Base-by-base conservation (phyloP, 352 stramenopile species). In the Pythium aphanidermatum region DNA sequence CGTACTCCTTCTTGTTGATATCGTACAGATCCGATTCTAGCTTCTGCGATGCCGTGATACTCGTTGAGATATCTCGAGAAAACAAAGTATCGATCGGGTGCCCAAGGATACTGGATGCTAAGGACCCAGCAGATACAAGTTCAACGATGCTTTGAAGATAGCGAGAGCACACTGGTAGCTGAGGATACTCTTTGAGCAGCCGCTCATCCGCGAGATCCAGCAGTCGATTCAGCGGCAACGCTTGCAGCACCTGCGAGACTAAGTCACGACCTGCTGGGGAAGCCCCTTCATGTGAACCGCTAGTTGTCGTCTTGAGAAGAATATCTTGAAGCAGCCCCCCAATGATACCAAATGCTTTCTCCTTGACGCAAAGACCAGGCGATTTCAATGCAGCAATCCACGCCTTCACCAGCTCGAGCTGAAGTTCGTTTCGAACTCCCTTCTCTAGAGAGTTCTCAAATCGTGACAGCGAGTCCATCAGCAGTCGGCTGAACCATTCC, bases 61-160 rank as follows among this genome's bases (percentile, higher is more conserved):
- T 64, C 5, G 45, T 46, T 6, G 58, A 60, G 9, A 65, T 51
- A 14, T 80, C 65, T 34, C 50, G 70, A 42, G 57, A 49, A 38
- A 87, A 87, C 10, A 88, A 50, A 7, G 60, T 41, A 19, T 84
- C 70, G 0, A 65, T 73, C 11, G 65, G 53, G 17, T 71, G 38
- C 1, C 74, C 74, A n/a, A 84, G 55, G 8, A 69, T 58, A 38
- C 61, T 70, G 38, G 83, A 72, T 11, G 73, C 77, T 17, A 92
- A 64, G 1, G 70, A 76, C 35, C 68, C 69, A 29, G 76, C 73
- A 11, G 83, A 74, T n/a, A 91, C 70, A 6, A 96, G 59, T 45
- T 96, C 85, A 4, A 85, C 54, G 12, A 96, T 64, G 34, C 76
- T 84, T 70, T 96, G 81, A 5, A 96, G 60, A 36, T 94, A 93